Evolutionary conservation across 208 protist species (phyloP).

Genomic region (Trichomonas gallinae): DNA sequence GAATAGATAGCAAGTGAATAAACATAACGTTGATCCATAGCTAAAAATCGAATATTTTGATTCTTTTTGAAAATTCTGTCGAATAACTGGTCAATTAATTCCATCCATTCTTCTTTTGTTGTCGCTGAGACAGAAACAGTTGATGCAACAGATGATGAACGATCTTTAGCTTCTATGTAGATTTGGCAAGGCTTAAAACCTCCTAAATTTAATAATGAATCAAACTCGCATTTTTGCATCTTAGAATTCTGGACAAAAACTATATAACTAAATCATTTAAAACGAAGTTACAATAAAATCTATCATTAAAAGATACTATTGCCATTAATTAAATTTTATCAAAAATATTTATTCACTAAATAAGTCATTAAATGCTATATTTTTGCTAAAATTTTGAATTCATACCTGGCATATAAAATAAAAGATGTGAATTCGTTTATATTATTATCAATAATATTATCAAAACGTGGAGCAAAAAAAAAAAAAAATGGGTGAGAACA

Average conservation of each 20-base stretch:
- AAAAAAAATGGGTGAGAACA: too few species aligned
- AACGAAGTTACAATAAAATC: too few species aligned
- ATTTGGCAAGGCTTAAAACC: not conserved
- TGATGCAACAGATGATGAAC: not conserved
- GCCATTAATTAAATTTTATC: too few species aligned
- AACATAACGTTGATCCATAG: not conserved
- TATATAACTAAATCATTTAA: too few species aligned
- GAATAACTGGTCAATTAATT: not conserved
- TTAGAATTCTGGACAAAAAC: not conserved
- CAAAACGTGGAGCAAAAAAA: too few species aligned
- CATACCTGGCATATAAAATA: too few species aligned
- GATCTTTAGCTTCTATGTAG: not conserved
- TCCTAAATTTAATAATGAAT: not conserved
- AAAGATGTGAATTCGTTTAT: too few species aligned
- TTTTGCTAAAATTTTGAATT: too few species aligned
- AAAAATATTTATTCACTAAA: too few species aligned
- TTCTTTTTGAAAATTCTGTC: not conserved
- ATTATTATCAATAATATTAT: too few species aligned
- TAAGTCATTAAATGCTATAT: too few species aligned
- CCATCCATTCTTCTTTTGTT: not conserved
- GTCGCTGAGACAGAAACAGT: not conserved
- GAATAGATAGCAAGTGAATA: not conserved
- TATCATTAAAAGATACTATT: too few species aligned
- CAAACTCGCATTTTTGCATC: not conserved
- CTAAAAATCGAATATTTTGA: not conserved